Evolutionary conservation across 495 filamentous ascomycete genomes (phyloP).

Genomic region (Penicillium longicatenatum): DNA sequence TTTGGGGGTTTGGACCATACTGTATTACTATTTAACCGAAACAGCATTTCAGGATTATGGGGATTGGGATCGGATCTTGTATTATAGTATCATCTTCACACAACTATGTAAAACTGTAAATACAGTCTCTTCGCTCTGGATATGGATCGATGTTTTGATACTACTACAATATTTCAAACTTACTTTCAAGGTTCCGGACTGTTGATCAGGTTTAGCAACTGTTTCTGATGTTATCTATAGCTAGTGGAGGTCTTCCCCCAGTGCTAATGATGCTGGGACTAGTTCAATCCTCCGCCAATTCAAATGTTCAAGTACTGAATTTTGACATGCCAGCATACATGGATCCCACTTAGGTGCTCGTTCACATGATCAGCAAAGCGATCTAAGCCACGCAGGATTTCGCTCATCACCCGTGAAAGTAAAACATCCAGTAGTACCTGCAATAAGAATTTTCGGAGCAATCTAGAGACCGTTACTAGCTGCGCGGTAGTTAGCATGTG

Average conservation of each 20-base stretch:
- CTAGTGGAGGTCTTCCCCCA: too few relatives aligned
- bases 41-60: conserved; percentile 19
- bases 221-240: too few relatives aligned
- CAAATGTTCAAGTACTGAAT: too few relatives aligned
- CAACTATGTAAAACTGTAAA: conserved; percentile 20
- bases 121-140: conserved; percentile 22
- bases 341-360: too few relatives aligned
- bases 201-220: too few relatives aligned
- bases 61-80: conserved; percentile 16
- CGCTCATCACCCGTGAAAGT: neutral
- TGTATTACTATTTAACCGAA: conserved; percentile 11
- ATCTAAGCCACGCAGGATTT: neutral
- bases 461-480: neutral
- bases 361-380: too few relatives aligned
- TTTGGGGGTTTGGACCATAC: conserved; percentile 6
- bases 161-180: too few relatives aligned
- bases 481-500: neutral
- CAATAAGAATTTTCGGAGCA: neutral
- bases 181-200: too few relatives aligned
- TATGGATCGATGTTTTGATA: neutral
- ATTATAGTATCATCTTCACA: conserved; percentile 23
- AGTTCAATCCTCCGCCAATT: too few relatives aligned
- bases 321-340: too few relatives aligned
- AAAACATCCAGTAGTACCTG: neutral
- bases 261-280: too few relatives aligned